A percentile compares a stretch with the other conserved stretches of the same genome.
Evolutionary conservation across 2,329 filamentous ascomycete species (phyloP).

Genomic region (Fusarium mangiferae): DNA sequence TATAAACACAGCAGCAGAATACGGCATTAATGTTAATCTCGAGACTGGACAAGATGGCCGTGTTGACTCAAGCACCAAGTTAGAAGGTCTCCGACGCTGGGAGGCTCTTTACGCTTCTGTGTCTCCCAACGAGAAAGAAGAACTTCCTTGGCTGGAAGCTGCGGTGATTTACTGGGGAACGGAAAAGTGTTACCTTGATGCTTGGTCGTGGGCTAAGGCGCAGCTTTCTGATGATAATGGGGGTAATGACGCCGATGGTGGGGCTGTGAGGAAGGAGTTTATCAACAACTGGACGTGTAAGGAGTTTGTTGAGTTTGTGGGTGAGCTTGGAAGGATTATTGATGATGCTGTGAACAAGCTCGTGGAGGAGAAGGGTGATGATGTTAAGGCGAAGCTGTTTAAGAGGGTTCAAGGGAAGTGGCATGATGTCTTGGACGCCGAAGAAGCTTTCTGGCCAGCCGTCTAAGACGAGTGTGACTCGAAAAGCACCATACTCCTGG

Average conservation of each 20-base stretch:
- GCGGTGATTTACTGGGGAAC: slow-evolving; percentile 82
- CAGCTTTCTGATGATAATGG: slow-evolving; percentile 45
- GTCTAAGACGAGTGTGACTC: background rate
- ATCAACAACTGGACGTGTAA: slow-evolving; percentile 75
- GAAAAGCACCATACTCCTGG: fast-evolving
- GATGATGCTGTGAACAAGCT: slow-evolving; percentile 61
- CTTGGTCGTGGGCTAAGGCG: slow-evolving; percentile 64
- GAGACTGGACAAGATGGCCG: slow-evolving; percentile 32
- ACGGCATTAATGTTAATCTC: slow-evolving; percentile 63
- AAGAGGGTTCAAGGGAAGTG: slow-evolving; percentile 57
- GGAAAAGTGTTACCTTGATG: slow-evolving; percentile 71
- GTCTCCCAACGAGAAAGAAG: slow-evolving; percentile 55
- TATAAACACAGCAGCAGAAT: slow-evolving; percentile 69
- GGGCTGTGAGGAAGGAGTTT: slow-evolving; percentile 71
- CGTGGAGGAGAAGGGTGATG: slow-evolving; percentile 49
- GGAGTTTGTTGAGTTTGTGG: slow-evolving; percentile 70
- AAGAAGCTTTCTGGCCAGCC: slow-evolving; percentile 68
- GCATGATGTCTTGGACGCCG: slow-evolving; percentile 63
- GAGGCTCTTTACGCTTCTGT: slow-evolving; percentile 64
- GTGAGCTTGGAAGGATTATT: slow-evolving; percentile 63
- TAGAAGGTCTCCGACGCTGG: slow-evolving; percentile 53
- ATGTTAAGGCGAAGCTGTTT: slow-evolving; percentile 45
- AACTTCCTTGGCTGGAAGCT: slow-evolving; percentile 69
- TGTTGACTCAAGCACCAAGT: slow-evolving; percentile 47
- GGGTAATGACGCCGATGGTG: slow-evolving; percentile 68